Base-by-base conservation (phyloP, 371 early-diverging fungal genomes). In the Fennellomyces sp. region DNA sequence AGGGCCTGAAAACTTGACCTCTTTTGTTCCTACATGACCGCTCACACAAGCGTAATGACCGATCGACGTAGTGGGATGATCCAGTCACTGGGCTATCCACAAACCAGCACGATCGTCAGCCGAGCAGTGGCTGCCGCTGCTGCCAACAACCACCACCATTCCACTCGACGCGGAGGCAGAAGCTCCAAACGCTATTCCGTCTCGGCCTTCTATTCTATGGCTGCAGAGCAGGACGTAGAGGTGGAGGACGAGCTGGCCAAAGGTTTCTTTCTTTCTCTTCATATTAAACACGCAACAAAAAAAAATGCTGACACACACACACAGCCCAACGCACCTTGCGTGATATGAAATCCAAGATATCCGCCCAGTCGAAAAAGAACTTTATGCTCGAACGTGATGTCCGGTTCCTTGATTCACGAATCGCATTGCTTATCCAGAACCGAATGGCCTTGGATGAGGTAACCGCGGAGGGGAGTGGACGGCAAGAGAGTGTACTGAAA, bases 301-400 rank as follows among this genome's bases (percentile, higher is more conserved):
- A n/a, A n/a, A n/a, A n/a, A 12, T 11, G 11, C 17, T 41, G 27
- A 17, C 41, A 25, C 12, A 28, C 25, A 7, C 30, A 42, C 15
- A 51, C 36, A 90, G 95, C 93, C 7, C 97, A 97, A 71, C 86
- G 88, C 56, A 81, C 83, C 6, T 81, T 97, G 52, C 80, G 94
- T 39, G 95, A 97, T 50, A 71, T 96, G 39, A 97, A 97, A 74
- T 73, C 83, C 29, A 87, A 88, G 59, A 96, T 97, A 35, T 96
- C 97, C 8, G 81, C 88, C 5, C 96, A 96, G 77, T 94, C 94
- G 4, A 97, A 97, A 78, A 93, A 91, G 73, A 97, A 97, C 81
- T 97, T 96, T 77, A 77, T 94, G 29, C 79, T 97, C 11, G 97
- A 97, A 65, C 85, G 94, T 56, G 97, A 97, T 72, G 96, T 96